Conservation (phyloP, 176 grass and related monocot species). For the Oryza meyeriana region DNA sequence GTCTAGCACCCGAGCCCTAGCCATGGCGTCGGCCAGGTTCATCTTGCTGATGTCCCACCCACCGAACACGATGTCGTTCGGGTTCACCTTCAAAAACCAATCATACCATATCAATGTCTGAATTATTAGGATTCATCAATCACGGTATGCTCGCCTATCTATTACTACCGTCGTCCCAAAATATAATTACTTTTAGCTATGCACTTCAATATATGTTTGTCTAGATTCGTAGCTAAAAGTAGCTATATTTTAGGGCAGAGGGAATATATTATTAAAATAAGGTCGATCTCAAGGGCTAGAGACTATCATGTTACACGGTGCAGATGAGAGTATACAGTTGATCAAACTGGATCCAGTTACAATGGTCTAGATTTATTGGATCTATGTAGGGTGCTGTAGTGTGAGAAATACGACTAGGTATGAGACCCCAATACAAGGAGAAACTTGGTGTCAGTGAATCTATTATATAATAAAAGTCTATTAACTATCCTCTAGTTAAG, state of each 20-base stretch:
- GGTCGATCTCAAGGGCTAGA: neutral
- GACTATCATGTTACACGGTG: neutral
- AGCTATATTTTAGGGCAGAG: no score
- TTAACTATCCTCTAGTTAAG: no score
- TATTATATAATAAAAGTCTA: no score
- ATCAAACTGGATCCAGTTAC: neutral
- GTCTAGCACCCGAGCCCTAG: conserved; percentile 76
- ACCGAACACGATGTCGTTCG: conserved; percentile 67
- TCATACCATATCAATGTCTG: neutral
- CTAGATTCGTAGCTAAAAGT: no score
- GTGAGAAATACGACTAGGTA: neutral
- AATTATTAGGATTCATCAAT: neutral
- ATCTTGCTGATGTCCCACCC: conserved; percentile 82
- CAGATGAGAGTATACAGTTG: neutral
- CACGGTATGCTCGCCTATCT: no score
- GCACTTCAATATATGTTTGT: no score
- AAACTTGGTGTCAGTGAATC: no score
- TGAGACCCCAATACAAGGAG: neutral
- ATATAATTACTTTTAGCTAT: no score
- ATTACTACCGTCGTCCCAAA: no score
- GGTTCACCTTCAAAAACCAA: conserved; percentile 48
- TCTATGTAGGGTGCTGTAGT: neutral
- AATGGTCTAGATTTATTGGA: no score
- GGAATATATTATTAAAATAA: no score
- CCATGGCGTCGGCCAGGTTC: conserved; percentile 72